A percentile compares a stretch with the other conserved stretches of the same genome.
phyloP scores from a whole-genome alignment of 2,329 filamentous ascomycete species.

The Stemphylium vesicarium region DNA sequence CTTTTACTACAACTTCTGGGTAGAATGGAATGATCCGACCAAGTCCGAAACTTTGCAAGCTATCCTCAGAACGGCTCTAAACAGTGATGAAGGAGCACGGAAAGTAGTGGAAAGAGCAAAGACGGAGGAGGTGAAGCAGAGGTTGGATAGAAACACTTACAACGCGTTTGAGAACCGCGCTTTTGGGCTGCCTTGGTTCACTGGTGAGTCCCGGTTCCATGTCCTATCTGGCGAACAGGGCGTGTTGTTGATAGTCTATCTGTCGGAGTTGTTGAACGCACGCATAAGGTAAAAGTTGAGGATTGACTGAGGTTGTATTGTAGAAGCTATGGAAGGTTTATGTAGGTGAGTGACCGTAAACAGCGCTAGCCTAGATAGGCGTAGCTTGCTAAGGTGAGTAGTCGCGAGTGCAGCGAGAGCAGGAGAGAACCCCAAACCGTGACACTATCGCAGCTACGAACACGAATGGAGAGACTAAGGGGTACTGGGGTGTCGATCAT shows the following conservation, averaged over 20 bases:
- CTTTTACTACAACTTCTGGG: slow-evolving; percentile 62
- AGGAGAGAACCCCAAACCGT: too few species aligned
- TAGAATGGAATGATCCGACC: slow-evolving; percentile 54
- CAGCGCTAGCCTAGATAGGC: too few species aligned
- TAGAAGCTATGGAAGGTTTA: too few species aligned
- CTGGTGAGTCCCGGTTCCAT: slow-evolving; percentile 37
- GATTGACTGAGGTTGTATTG: too few species aligned
- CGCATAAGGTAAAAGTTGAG: too few species aligned
- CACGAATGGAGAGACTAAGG: slow-evolving; percentile 58
- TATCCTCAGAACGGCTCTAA: slow-evolving; percentile 55
- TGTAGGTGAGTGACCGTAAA: too few species aligned
- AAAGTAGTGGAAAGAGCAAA: slow-evolving; percentile 49
- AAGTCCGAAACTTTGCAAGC: slow-evolving; percentile 54
- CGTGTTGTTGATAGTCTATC: slow-evolving; percentile 3
- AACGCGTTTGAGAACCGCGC: slow-evolving; percentile 60
- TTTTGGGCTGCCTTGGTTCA: slow-evolving; percentile 67
- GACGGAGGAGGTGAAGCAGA: slow-evolving; percentile 54
- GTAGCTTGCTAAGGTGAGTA: too few species aligned
- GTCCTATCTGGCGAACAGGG: neutral
- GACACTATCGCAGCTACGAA: slow-evolving; percentile 61
- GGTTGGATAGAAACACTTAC: slow-evolving; percentile 59
- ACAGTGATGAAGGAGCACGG: slow-evolving; percentile 52
- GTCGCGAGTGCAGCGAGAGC: too few species aligned
- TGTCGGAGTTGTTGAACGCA: too few species aligned
- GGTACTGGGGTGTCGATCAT: slow-evolving; percentile 68